Evolutionary conservation across 2,329 filamentous ascomycete species (phyloP).

Genomic region (Fusarium haematococcum): DNA sequence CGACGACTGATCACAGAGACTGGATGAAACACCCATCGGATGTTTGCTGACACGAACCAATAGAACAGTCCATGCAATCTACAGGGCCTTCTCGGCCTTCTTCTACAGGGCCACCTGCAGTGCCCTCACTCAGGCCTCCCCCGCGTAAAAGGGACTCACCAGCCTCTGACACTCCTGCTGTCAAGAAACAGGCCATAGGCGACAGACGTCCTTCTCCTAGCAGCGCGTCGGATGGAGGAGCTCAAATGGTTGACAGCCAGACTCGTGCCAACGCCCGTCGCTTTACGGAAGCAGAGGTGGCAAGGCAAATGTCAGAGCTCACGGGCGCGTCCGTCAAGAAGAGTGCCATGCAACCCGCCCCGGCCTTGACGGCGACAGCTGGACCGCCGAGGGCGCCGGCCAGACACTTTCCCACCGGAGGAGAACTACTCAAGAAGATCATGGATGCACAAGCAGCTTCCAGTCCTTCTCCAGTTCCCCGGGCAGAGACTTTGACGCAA

Average conservation of each 20-base stretch:
- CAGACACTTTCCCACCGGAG: constrained; percentile 21
- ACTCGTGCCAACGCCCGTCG: constrained; percentile 23
- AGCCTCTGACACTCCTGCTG: constrained; percentile 1
- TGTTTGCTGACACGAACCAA: not conserved
- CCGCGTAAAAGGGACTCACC: constrained; percentile 28
- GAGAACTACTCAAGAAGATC: constrained; percentile 29
- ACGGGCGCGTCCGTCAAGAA: constrained; percentile 9
- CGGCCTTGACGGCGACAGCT: not conserved
- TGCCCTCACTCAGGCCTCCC: not conserved
- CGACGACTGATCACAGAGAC: not conserved
- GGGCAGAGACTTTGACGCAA: not conserved
- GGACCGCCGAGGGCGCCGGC: not conserved
- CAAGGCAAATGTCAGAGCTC: constrained; percentile 19
- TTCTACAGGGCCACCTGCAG: constrained; percentile 8
- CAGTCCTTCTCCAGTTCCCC: constrained; percentile 9
- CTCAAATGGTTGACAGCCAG: not conserved
- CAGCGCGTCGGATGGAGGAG: not conserved
- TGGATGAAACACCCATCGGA: not conserved
- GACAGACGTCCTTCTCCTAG: not conserved
- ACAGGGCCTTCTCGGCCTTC: constrained; percentile 14
- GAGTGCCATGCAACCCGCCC: constrained; percentile 7
- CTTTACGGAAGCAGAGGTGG: constrained; percentile 37
- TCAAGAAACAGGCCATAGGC: constrained; percentile 15
- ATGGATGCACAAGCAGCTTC: not conserved
- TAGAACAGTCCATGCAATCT: constrained; percentile 8